Base-by-base conservation (phyloP, 148 eudicot species). In the Nepenthes mirabilis region DNA sequence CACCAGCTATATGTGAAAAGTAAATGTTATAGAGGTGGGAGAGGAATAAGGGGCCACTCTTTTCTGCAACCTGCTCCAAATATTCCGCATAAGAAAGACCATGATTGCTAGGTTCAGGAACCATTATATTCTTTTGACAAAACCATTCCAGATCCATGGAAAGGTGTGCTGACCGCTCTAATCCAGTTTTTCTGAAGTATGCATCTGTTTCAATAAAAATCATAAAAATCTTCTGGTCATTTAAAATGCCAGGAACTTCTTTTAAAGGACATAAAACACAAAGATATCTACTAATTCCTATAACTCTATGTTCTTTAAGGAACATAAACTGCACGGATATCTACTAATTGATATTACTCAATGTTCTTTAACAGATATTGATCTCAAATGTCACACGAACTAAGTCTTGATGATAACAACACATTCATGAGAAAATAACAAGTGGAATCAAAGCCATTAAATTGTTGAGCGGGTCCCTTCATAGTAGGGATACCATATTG, bases 1-100 rank as follows among this genome's bases (percentile, higher is more conserved):
- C 98, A 50, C 96, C 96, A 7, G 95, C 79, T 37, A 91, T 71
- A 71, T 88, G 98, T n/a, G 98, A 82, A 61, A 88, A 86, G 76
- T 91, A 88, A 14, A 83, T 76, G 68, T 85, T 91, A 77, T 91
- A 88, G 68, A 91, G 83, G 63, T 91, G 98, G 63, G 73, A 63
- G 57, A 91, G 80, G 66, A 91, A 88, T 56, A 80, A 65, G 8
- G 84, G 83, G 14, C 85, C 75, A 57, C 74, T 83, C 52, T 65
- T 77, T 70, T 77, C 86, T 5, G 86, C 82, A 64, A 91, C 80
- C 60, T 83, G 87, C 71, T 85, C 81, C 74, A 91, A 71, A 82
- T 91, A 88, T 48, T 82, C 63, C 35, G 77, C 85, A 66, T 88
- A 91, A 47, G 79, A 64, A 40, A 82, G 14, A 62, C 98, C 96